Conservation (phyloP, 176 grass and related monocot genomes). For the Cenchrus fungigraminus region DNA sequence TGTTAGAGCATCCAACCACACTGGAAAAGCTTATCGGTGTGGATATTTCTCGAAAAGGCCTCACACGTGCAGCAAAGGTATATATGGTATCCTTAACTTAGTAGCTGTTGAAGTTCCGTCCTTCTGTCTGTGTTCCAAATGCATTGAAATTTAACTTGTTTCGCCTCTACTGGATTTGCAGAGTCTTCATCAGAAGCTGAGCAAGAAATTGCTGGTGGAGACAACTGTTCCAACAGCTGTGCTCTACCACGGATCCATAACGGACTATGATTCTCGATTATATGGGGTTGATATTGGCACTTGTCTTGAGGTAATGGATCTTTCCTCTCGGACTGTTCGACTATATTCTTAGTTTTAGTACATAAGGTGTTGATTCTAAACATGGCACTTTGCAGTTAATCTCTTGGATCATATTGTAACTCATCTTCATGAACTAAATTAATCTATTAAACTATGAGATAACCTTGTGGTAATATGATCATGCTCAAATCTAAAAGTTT, state of each 20-base stretch:
- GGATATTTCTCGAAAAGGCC: conserved; percentile 81
- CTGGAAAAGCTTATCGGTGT: conserved; percentile 84
- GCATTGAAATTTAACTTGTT: conserved; percentile 3
- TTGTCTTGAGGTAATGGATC: conserved; percentile 75
- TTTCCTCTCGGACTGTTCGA: neutral
- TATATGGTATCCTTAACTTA: neutral
- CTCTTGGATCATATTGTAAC: conserved; percentile 3
- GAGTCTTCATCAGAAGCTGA: conserved; percentile 80
- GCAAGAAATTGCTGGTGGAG: conserved; percentile 50
- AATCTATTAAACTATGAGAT: conserved; percentile 16
- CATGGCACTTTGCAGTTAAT: neutral
- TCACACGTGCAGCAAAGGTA: conserved; percentile 90
- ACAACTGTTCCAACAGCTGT: conserved; percentile 57
- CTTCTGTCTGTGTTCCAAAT: conserved; percentile 7
- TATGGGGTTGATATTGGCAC: conserved; percentile 84
- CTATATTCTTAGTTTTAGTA: conserved; percentile 2
- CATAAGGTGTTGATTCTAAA: conserved; percentile 17
- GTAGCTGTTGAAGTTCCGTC: conserved; percentile 14
- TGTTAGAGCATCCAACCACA: conserved; percentile 84
- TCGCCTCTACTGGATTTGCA: conserved; percentile 43
- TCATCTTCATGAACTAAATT: neutral
- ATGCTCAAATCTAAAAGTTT: neutral
- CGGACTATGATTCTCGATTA: conserved; percentile 75
- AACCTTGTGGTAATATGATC: neutral
- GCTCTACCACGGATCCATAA: conserved; percentile 90